Base-by-base conservation (phyloP, 2,329 filamentous ascomycete genomes). In the Phaeosphaeriaceae sp. region DNA sequence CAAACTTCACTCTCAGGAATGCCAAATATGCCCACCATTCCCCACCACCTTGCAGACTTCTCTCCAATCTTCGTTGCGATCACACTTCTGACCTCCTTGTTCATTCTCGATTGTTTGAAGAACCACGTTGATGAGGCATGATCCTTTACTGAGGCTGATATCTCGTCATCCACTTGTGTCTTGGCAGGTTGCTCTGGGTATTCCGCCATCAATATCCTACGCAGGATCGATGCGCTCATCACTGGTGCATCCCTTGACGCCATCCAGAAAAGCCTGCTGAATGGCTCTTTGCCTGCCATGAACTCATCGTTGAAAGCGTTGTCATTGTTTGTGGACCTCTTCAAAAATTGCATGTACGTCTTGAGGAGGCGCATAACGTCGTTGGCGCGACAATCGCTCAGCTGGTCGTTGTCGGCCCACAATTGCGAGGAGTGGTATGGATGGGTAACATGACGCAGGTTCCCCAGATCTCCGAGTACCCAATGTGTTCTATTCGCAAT, bases 401-500 rank as follows among this genome's bases (percentile, higher is more conserved):
- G 47, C 42, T 74, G 72, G 5, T 56, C 20, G 20, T 68, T 68
- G 13, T 67, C 61, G 11, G n/a, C 56, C 71, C 69, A 74, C 2
- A 71, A 51, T 9, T 58, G 54, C 0, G 70, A 68, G 0, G 59
- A 56, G 42, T 73, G 68, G 40, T 69, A 76, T 4, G 71, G 67
- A 51, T 78, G 76, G 2, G 57, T 33, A 0, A 68, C 7, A 4
- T 76, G 57, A 15, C 75, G 68, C 7, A 76, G 60, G 22, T 76
- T 78, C 1, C 77, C 76, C 7, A 78, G 63, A 49, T 78, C 76
- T 31, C 71, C 76, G 1, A 77, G 57, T 7, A 76, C 52, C 73
- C 72, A 78, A 22, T 68, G 53, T 2, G 56, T 49, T 5, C 58
- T 33, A 10, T 64, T 58, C 48, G 60, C 41, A 7, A 74, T 53